These are phyloP conservation scores for Proliferodiscus dingleyae DNA, from an alignment of 2,329 filamentous ascomycete genomes.

Conservation along the genomic window DNA sequence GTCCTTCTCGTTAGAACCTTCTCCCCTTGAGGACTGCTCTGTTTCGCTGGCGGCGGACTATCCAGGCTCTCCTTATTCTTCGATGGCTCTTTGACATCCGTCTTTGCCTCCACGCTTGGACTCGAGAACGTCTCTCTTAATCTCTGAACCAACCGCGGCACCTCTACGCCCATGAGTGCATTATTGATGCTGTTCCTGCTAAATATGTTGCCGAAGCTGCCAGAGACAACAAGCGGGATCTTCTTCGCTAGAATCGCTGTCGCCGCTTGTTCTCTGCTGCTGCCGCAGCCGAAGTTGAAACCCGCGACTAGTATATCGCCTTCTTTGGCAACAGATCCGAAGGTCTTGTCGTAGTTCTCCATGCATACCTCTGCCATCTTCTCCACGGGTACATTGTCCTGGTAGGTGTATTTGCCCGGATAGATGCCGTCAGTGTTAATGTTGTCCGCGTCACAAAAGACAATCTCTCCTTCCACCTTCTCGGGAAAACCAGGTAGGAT, in stretches of 20 bases:
- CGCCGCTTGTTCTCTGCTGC: constrained; percentile 78
- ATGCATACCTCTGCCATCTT: constrained; percentile 89
- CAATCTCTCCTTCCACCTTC: constrained; percentile 76
- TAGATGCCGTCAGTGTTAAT: constrained; percentile 93
- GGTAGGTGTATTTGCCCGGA: constrained; percentile 87
- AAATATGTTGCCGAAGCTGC: constrained; percentile 83
- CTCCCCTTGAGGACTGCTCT: constrained; percentile 34
- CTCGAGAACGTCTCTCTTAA: constrained; percentile 59
- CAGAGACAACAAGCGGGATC: constrained; percentile 74
- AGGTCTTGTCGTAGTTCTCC: constrained; percentile 83
- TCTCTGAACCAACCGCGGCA: constrained; percentile 60
- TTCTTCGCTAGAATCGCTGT: constrained; percentile 78
- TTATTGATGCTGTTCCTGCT: constrained; percentile 76
- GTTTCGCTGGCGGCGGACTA: constrained; percentile 41
- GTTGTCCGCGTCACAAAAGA: constrained; percentile 82
- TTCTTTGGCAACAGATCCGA: constrained; percentile 56
- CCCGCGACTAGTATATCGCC: constrained; percentile 81
- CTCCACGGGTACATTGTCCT: constrained; percentile 70
- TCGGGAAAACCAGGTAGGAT: constrained; percentile 84
- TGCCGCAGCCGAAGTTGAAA: constrained; percentile 85
- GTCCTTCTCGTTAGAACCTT: constrained; percentile 66
- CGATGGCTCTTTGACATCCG: constrained; percentile 45
- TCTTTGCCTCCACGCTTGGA: not conserved
- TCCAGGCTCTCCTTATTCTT: constrained; percentile 46
- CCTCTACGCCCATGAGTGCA: constrained; percentile 66